phyloP scores from a whole-genome alignment of 2,329 filamentous ascomycete species.

The Penicillium crustosum region DNA sequence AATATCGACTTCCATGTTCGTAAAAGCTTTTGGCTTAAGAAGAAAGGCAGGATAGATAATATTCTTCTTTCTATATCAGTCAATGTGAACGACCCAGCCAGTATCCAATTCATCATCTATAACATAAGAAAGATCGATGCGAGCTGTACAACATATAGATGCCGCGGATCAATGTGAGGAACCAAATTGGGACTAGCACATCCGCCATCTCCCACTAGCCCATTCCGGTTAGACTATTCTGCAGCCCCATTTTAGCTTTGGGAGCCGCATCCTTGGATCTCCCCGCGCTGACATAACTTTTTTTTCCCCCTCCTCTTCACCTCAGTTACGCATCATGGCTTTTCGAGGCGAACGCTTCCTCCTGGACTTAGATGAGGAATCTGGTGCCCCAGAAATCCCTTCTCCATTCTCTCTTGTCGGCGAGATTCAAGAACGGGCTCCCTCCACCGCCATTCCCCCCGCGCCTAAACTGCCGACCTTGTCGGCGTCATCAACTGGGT shows the following conservation, averaged over 20 bases:
- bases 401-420: slow-evolving; percentile 54
- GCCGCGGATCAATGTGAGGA: slow-evolving; percentile 21
- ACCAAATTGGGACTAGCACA: slow-evolving; percentile 20
- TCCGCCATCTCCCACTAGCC: slow-evolving; percentile 26
- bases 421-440: slow-evolving; percentile 76
- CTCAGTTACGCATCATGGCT: slow-evolving; percentile 40
- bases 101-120: background rate
- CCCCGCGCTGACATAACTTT: slow-evolving; percentile 30
- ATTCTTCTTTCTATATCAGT: too few relatives aligned
- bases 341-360: slow-evolving; percentile 62
- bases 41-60: too few relatives aligned
- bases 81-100: background rate
- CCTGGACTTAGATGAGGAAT: slow-evolving; percentile 57
- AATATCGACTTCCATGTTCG: background rate
- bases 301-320: slow-evolving; percentile 9
- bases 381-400: slow-evolving; percentile 19
- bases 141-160: slow-evolving; percentile 11
- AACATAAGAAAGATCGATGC: background rate
- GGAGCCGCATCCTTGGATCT: slow-evolving; percentile 36
- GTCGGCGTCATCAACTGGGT: slow-evolving; percentile 62
- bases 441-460: slow-evolving; percentile 45
- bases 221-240: slow-evolving; percentile 9
- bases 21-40: background rate
- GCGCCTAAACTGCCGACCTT: slow-evolving; percentile 54
- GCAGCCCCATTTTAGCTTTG: slow-evolving; percentile 37